Evolutionary conservation across 2,329 filamentous ascomycete genomes (phyloP), one percentile per base, ranked within the genome.

Genomic region (Aspergillus ruber): DNA sequence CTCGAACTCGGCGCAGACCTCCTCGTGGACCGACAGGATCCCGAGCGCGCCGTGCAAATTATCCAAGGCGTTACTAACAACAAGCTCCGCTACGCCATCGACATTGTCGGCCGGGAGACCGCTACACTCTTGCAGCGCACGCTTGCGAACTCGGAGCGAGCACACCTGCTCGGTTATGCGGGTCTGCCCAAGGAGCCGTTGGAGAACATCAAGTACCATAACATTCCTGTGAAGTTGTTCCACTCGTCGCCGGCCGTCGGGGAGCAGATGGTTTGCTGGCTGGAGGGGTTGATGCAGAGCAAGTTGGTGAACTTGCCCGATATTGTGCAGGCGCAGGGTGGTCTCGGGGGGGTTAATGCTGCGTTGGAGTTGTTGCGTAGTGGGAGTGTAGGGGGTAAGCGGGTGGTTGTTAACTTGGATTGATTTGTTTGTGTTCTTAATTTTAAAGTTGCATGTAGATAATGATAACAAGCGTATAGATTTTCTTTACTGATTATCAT

Each of bases 211-310:
- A 62, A 71, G 5, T 76, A 82, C 48, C 85, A 88, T 58, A 80
- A 74, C 0, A 82, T 90, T 0, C 86, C 86, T 0, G 86, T 90
- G 51, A 90, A 90, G 64, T 59, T 88, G 3, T 90, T 88, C 58
- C 86, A 90, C 59, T 81, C 85, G 49, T 75, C 83, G 0, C 77
- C 81, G 0, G 72, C 73, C 1, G 72, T 89, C 0, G 86, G 86
- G 0, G 77, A 82, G 52, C 74, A 73, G 0, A 61, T 88, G 46
- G 81, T 81, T 10, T 61, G 70, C 1, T 90, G 86, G 86, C 68
- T 88, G 21, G 85, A 88, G 61, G 69, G 73, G 20, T 64, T 90
- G n/a, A 64, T 90, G 6, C 70, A 75, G 7, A 68, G 73, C 0
- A 72, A 74, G 0, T 60, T 74, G 0, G 57, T 90, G 3, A 67